Base-by-base conservation (phyloP, 2,329 filamentous ascomycete genomes). In the Paradendryphiella salina region DNA sequence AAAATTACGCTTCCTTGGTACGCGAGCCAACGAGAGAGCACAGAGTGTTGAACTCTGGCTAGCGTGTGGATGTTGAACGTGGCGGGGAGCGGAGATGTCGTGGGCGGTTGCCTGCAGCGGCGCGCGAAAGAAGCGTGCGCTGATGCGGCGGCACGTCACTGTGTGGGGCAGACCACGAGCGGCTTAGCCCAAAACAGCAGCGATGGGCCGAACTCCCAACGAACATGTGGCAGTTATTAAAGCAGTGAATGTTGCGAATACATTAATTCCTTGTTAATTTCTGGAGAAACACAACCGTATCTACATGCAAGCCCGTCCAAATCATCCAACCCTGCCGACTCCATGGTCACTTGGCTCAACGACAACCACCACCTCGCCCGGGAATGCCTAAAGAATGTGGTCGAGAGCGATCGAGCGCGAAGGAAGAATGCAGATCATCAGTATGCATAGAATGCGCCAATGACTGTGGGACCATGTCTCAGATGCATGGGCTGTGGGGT, bases 31-130 rank as follows among this genome's bases (percentile, higher is more conserved):
- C 32, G 34, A 40, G 20, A 21, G 38, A 44, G 59, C 62, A 47
- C 58, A 63, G 64, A 73, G 68, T 71, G 67, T 72, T 70, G 68
- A 70, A 65, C 68, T 70, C 63, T 53, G 60, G 60, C 59, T 50
- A 43, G 39, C 45, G 59, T 57, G 57, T 64, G 60, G 57, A 65
- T 61, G 58, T 63, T 60, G 57, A 54, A 55, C 42, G 54, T 48
- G 50, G 48, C 54, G 52, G 46, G 36, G 40, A 44, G 38, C 14
- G 53, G 48, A 36, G 41, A 15, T n/a, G 28, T 52, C n/a, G 52
- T 46, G 26, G 50, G 43, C 37, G 23, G 42, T 42, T 39, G 21
- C 26, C 18, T 46, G 35, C 23, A 44, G 41, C 29, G 41, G 26
- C 41, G 33, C 47, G 42, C 46, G 33, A 43, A 43, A 41, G 34